A percentile compares a stretch with the other conserved stretches of the same genome.
Evolutionary conservation across 1,139 yeast genomes (phyloP).

Genomic region (Zygosaccharomyces sapae): DNA sequence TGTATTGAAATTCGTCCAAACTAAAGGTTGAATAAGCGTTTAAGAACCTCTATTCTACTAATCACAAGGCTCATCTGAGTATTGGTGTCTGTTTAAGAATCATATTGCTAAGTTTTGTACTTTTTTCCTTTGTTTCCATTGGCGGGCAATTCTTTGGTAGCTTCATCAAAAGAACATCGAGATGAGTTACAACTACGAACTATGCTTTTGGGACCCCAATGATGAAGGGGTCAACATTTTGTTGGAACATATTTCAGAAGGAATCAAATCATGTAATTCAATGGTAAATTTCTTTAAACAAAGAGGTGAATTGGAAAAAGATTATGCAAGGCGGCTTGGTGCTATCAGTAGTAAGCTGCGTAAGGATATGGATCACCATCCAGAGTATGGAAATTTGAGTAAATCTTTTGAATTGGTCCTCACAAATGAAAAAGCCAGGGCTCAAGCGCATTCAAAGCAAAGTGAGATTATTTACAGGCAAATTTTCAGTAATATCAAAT

Average conservation of each 20-base stretch:
- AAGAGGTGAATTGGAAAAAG: constrained; percentile 33
- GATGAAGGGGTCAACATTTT: constrained; percentile 33
- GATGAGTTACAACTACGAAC: constrained; percentile 30
- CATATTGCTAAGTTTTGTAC: not conserved
- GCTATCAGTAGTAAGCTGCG: constrained; percentile 30
- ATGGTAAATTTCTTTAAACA: constrained; percentile 30
- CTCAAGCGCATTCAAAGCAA: constrained; percentile 34
- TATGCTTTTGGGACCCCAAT: constrained; percentile 36
- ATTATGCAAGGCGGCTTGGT: constrained; percentile 33
- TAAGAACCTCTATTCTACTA: not conserved
- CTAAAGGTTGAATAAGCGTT: not conserved
- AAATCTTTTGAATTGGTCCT: constrained; percentile 18
- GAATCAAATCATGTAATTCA: constrained; percentile 28
- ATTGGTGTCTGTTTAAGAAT: not conserved
- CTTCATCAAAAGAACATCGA: not conserved
- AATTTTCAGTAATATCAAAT: constrained; percentile 25
- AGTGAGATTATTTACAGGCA: constrained; percentile 30
- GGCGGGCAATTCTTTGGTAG: no score
- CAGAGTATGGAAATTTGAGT: constrained; percentile 31
- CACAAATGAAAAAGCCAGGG: constrained; percentile 24
- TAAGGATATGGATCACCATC: constrained; percentile 19
- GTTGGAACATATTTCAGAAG: constrained; percentile 29
- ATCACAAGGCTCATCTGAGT: not conserved
- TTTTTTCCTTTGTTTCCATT: no score
- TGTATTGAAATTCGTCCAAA: not conserved